These are phyloP conservation scores for Coleophoma eucalyptorum DNA, from an alignment of 2,329 filamentous ascomycete species.

Conservation along the genomic window DNA sequence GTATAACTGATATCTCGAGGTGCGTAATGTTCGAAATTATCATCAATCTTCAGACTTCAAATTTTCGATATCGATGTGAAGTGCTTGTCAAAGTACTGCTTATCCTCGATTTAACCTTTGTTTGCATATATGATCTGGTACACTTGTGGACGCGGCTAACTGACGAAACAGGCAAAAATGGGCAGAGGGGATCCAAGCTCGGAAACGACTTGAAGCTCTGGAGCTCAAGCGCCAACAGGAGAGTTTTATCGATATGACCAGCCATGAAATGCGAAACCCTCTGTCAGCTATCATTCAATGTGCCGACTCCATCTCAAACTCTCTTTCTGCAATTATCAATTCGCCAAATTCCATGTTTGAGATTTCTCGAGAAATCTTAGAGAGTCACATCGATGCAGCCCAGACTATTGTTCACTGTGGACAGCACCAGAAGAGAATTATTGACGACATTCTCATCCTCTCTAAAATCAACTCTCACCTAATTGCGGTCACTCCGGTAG, in stretches of 20 bases:
- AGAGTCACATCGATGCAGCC: conserved; percentile 65
- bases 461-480: conserved; percentile 75
- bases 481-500: conserved; percentile 67
- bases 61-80: not conserved
- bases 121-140: not conserved
- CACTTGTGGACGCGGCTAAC: not conserved
- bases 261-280: conserved; percentile 70
- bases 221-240: conserved; percentile 67
- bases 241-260: conserved; percentile 76
- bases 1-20: conserved; percentile 11
- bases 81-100: not conserved
- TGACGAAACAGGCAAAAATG: conserved; percentile 10
- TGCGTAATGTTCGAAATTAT: too few relatives aligned
- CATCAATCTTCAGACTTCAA: not conserved
- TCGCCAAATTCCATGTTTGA: conserved; percentile 22
- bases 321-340: conserved; percentile 35
- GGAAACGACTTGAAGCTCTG: conserved; percentile 48
- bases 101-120: too few relatives aligned
- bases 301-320: conserved; percentile 63
- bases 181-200: conserved; percentile 25
- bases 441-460: conserved; percentile 71
- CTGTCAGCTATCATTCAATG: conserved; percentile 71
- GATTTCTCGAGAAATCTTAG: conserved; percentile 39
- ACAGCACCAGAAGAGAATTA: conserved; percentile 75
- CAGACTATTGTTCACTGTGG: conserved; percentile 76